A percentile compares a stretch with the other conserved stretches of the same genome.
Conservation (phyloP, 495 filamentous ascomycete species). For the Penicillium waksmanii region DNA sequence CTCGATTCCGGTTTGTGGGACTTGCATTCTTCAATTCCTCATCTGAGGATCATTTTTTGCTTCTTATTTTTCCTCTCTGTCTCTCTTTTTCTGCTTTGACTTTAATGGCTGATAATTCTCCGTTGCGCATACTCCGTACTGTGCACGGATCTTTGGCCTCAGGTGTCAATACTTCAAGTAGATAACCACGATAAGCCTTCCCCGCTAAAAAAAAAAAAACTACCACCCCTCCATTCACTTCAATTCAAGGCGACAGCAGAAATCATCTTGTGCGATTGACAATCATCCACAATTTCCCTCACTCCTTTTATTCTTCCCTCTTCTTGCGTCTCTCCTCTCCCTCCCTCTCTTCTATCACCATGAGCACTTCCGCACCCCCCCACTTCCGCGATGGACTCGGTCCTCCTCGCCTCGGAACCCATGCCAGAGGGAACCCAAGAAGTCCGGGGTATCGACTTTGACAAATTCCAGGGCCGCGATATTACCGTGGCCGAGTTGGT, state of each 20-base stretch:
- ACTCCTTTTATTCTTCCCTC: background rate
- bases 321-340: background rate
- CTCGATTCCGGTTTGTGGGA: constrained; percentile 6
- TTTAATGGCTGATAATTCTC: background rate
- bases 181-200: background rate
- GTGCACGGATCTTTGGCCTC: background rate
- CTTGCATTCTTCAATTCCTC: background rate
- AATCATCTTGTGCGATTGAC: background rate
- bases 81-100: background rate
- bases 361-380: constrained; percentile 51
- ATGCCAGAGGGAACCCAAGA: constrained; percentile 72
- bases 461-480: constrained; percentile 68
- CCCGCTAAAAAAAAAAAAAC: constrained; percentile 8
- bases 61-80: background rate
- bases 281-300: background rate
- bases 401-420: constrained; percentile 84
- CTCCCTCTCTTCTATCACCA: constrained; percentile 9
- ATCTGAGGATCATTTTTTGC: background rate
- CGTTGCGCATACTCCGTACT: background rate
- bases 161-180: background rate
- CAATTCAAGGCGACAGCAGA: background rate
- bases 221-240: background rate
- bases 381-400: constrained; percentile 73
- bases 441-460: constrained; percentile 89
- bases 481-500: constrained; percentile 86